Conservation (phyloP, 2,329 filamentous ascomycete species). For the Stagonosporopsis vannaccii region DNA sequence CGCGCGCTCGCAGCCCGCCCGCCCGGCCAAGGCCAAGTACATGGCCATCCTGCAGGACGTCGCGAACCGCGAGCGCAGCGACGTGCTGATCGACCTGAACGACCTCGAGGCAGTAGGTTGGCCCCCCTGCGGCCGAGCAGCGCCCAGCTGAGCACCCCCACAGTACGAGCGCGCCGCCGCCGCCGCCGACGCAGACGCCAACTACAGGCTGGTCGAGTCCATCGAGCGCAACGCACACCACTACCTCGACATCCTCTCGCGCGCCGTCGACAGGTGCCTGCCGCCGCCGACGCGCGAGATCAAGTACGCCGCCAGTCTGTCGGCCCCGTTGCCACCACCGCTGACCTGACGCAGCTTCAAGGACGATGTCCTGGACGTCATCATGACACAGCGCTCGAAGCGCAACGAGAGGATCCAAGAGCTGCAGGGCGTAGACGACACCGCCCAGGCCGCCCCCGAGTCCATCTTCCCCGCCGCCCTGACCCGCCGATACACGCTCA, state of each 20-base stretch:
- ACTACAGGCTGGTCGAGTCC: constrained; percentile 76
- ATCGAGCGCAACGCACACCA: constrained; percentile 93
- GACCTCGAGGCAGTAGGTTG: constrained; percentile 75
- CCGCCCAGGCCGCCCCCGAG: constrained; percentile 69
- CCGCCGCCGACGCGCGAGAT: constrained; percentile 79
- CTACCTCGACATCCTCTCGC: constrained; percentile 90
- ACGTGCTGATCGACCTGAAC: constrained; percentile 87
- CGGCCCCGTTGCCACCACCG: not conserved
- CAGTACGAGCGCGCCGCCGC: constrained; percentile 76
- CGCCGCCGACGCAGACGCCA: constrained; percentile 65
- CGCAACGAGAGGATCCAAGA: constrained; percentile 78
- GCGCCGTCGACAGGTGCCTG: constrained; percentile 86
- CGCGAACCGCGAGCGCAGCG: constrained; percentile 77
- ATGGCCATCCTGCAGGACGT: constrained; percentile 85
- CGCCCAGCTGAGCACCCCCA: constrained; percentile 22
- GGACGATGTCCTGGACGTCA: constrained; percentile 94
- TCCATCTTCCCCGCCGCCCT: constrained; percentile 91
- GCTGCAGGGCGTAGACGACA: constrained; percentile 51
- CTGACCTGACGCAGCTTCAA: constrained; percentile 74
- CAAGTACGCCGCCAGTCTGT: constrained; percentile 63
- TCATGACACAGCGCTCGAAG: constrained; percentile 89
- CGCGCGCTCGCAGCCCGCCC: constrained; percentile 50
- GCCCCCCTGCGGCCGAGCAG: not conserved
- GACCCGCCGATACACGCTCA: constrained; percentile 91
- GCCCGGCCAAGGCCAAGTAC: constrained; percentile 79